Base-by-base conservation (phyloP, 257 asterid species). In the Scutellaria minor region DNA sequence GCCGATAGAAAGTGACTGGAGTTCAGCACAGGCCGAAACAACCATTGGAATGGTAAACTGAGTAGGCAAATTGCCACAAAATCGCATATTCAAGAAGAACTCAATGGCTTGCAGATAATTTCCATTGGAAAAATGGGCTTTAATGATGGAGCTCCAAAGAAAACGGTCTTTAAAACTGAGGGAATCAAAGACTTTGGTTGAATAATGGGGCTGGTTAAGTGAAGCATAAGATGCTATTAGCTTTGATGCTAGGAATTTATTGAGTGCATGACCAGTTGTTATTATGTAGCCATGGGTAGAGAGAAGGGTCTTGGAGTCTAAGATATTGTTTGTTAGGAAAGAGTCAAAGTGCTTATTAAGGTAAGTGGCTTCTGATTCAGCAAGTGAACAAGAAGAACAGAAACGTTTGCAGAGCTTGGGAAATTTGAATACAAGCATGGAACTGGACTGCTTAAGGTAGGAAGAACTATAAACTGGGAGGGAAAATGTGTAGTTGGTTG, bases 1-100 rank as follows among this genome's bases (percentile, higher is more conserved):
- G 55, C 96, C 91, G 44, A 70, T 4, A 7, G 40, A 64, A 48
- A 87, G 70, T 44, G 62, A 77, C 6, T 79, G 84, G 70, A 92
- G 90, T 70, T 92, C 98, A 7, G 90, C 96, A 74, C 89, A 84
- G 48, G 97, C 85, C 42, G 95, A 88, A 77, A 84, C 85, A 41
- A 87, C 89, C 87, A 92, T 88, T 6, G 95, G 97, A 22, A 87
- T 5, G 24, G 90, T 92, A 66, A 92, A 92, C 15, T 82, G 80
- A 6, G 80, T 70, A 31, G 94, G 95, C 75, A 78, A 37, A 54
- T 41, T 6, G 27, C 77, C 73, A 13, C 42, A 85, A 77, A 6
- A 6, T 35, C 79, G 76, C 95, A 90, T 90, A 12, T 71, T 13
- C 53, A 80, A 61, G 84, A 80, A 92, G 67, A 85, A 60, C 0